A percentile compares a stretch with the other conserved stretches of the same genome.
Evolutionary conservation across 306 rosid genomes (phyloP).

Genomic region (Trifolium repens): DNA sequence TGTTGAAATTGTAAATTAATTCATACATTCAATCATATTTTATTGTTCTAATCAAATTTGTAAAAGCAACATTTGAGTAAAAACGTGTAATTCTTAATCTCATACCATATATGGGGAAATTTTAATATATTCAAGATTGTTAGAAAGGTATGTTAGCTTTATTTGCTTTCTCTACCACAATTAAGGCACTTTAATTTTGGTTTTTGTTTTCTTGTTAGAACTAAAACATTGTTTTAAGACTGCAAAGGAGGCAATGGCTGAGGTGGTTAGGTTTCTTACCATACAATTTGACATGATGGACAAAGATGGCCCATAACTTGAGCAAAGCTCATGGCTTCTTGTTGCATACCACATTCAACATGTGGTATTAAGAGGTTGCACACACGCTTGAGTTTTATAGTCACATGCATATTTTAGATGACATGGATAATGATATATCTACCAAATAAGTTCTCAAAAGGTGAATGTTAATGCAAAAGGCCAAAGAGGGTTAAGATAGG

Average conservation of each 20-base stretch:
- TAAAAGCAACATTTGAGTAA: neutral
- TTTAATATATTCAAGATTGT: constrained; percentile 29
- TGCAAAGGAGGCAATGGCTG: constrained; percentile 36
- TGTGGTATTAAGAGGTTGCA: constrained; percentile 37
- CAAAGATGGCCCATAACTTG: constrained; percentile 43
- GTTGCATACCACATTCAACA: constrained; percentile 39
- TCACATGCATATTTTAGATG: constrained; percentile 45
- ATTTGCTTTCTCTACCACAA: neutral
- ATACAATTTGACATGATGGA: constrained; percentile 42
- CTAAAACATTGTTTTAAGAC: neutral
- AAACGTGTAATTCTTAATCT: neutral
- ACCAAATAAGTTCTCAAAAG: neutral
- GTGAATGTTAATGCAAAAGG: neutral
- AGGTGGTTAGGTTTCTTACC: constrained; percentile 46
- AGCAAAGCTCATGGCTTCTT: constrained; percentile 47
- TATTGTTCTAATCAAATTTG: neutral
- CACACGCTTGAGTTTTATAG: constrained; percentile 42
- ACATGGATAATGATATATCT: constrained; percentile 38
- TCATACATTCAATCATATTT: neutral
- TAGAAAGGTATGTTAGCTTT: constrained; percentile 30
- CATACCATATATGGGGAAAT: neutral
- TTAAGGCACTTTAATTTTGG: neutral
- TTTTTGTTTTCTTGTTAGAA: constrained; percentile 40
- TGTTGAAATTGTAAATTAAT: too few relatives aligned
- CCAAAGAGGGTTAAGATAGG: too few relatives aligned